Conservation (phyloP, 2,329 filamentous ascomycete genomes). For the Aspergillus luchuensis region DNA sequence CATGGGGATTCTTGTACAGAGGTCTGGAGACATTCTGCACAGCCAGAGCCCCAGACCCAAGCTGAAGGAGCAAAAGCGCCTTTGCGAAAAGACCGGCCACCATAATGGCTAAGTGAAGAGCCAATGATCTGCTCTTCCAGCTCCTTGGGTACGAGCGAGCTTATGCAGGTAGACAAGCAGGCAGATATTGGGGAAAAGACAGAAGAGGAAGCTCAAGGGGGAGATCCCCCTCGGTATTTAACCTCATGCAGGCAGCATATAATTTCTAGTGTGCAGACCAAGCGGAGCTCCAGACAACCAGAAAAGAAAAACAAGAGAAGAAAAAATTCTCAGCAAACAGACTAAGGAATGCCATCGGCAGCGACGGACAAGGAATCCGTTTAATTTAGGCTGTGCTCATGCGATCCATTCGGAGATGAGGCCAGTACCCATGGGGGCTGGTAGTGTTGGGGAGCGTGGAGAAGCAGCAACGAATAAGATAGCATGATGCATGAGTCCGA, state of each 20-base stretch:
- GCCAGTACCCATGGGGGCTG: neutral
- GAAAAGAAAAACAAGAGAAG: neutral
- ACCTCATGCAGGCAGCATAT: neutral
- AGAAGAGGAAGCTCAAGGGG: neutral
- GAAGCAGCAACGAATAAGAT: neutral
- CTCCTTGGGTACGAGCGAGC: neutral
- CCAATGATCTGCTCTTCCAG: neutral
- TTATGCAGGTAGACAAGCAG: neutral
- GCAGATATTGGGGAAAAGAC: neutral
- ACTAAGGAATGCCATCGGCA: neutral
- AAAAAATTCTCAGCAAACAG: neutral
- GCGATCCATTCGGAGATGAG: conserved; percentile 16
- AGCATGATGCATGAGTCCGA: neutral
- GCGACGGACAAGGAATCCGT: neutral
- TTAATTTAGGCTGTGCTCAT: conserved; percentile 3
- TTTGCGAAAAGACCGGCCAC: conserved; percentile 22
- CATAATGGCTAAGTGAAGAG: conserved; percentile 7
- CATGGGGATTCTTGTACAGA: conserved; percentile 64
- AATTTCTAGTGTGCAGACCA: neutral
- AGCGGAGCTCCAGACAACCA: neutral
- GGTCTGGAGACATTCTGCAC: conserved; percentile 26
- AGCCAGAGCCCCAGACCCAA: conserved; percentile 22
- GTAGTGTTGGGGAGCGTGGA: neutral
- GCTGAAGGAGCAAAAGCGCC: conserved; percentile 31
- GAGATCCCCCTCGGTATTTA: conserved; percentile 2